A percentile compares a stretch with the other conserved stretches of the same genome.
Conservation (phyloP, 2,329 filamentous ascomycete genomes). For the Orbilia brochopaga region DNA sequence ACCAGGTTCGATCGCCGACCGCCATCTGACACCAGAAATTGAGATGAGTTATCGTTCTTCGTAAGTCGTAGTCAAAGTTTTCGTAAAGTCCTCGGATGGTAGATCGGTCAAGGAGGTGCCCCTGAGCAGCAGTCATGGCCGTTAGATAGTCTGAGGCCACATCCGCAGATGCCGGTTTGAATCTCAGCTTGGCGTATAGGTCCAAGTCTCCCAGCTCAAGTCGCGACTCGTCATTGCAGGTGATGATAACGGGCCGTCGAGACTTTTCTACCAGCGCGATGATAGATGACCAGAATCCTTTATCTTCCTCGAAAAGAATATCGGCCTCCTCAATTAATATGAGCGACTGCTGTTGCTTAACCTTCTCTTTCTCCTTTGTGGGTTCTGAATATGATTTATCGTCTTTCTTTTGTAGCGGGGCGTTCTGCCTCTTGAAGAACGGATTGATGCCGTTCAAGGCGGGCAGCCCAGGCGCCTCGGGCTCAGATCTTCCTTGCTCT, state of each 20-base stretch:
- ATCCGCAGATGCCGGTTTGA: conserved; percentile 69
- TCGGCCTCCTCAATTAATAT: conserved; percentile 95
- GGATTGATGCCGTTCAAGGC: conserved; percentile 66
- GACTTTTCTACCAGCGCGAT: conserved; percentile 79
- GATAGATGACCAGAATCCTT: conserved; percentile 88
- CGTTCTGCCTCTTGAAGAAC: conserved; percentile 72
- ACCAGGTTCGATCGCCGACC: conserved; percentile 80
- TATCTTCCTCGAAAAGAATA: conserved; percentile 91
- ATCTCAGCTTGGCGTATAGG: conserved; percentile 84
- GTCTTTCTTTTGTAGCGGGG: conserved; percentile 53
- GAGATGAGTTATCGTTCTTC: conserved; percentile 80
- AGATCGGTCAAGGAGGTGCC: conserved; percentile 74
- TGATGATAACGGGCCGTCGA: conserved; percentile 90
- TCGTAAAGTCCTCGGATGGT: conserved; percentile 74
- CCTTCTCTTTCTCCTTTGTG: conserved; percentile 54
- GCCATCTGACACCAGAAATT: conserved; percentile 98
- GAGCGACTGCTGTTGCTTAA: conserved; percentile 83
- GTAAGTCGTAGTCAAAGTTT: conserved; percentile 73
- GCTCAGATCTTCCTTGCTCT: conserved; percentile 53
- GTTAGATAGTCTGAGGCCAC: conserved; percentile 80
- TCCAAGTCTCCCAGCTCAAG: conserved; percentile 75
- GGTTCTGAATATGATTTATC: conserved; percentile 35
- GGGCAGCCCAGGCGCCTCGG: conserved; percentile 56
- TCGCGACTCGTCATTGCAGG: conserved; percentile 89
- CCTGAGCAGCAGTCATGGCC: conserved; percentile 83